Evolutionary conservation across 768 basidiomycete species (phyloP).

Genomic region (Suillus subalutaceus): DNA sequence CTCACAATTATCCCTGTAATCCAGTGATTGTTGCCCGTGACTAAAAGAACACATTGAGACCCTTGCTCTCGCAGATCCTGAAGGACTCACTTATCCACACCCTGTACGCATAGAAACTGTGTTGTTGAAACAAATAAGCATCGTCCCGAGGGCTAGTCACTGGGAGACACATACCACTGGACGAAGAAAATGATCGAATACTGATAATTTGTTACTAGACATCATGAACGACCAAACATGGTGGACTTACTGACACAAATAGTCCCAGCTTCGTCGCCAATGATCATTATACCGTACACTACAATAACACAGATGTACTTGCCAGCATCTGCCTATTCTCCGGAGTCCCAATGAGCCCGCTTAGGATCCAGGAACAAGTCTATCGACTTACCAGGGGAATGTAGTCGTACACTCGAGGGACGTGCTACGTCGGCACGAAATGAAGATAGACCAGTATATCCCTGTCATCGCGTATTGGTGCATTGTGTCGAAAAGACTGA

Average conservation of each 20-base stretch:
- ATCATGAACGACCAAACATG: not conserved
- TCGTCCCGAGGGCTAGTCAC: too few species aligned
- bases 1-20: slow-evolving; percentile 12
- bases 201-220: slow-evolving; percentile 12
- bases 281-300: not conserved
- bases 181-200: slow-evolving; percentile 22
- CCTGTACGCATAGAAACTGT: slow-evolving; percentile 29
- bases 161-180: slow-evolving; percentile 18
- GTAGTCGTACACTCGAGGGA: not conserved
- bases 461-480: not conserved
- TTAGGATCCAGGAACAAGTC: not conserved
- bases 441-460: not conserved
- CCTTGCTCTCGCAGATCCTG: not conserved
- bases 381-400: not conserved
- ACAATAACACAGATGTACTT: not conserved
- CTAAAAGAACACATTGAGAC: slow-evolving; percentile 10
- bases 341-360: not conserved
- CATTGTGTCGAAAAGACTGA: not conserved
- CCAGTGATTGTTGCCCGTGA: slow-evolving; percentile 21
- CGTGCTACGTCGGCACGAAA: slow-evolving; percentile 2
- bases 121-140: not conserved
- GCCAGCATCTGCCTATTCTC: not conserved
- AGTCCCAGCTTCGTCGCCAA: not conserved
- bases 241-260: not conserved
- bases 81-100: slow-evolving; percentile 29